Evolutionary conservation across 129 eudicot genomes (phyloP).

Genomic region (Flaveria sonorensis): DNA sequence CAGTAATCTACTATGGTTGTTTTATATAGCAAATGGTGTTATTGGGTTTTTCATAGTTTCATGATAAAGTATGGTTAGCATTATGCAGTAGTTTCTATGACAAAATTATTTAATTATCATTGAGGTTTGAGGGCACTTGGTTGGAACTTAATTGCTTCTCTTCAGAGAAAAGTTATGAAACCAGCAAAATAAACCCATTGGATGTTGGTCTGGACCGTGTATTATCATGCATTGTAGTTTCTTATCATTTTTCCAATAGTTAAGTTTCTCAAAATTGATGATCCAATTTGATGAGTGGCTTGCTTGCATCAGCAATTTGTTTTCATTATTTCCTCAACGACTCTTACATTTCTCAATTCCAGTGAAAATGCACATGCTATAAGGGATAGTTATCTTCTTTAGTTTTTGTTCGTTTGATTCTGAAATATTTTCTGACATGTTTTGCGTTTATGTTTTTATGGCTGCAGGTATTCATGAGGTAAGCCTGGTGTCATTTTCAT

Average conservation of each 20-base stretch:
- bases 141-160: background rate
- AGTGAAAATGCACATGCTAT: background rate
- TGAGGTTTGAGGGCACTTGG: no score
- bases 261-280: background rate
- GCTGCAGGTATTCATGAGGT: constrained; percentile 95
- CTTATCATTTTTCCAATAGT: background rate
- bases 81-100: no score
- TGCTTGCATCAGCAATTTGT: background rate
- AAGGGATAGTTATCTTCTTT: background rate
- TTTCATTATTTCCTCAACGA: background rate
- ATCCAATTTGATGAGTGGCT: background rate
- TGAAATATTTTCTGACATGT: background rate
- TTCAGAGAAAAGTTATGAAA: background rate
- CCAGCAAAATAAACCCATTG: background rate
- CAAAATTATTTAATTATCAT: no score
- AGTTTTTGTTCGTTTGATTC: background rate
- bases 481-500: constrained; percentile 35
- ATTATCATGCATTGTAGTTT: background rate
- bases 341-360: background rate
- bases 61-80: no score
- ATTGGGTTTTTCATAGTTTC: no score
- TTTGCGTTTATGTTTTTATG: constrained; percentile 4
- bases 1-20: no score
- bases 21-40: no score
- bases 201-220: background rate